Base-by-base conservation (phyloP, 75 land plant species). In the Cryptomeria japonica region DNA sequence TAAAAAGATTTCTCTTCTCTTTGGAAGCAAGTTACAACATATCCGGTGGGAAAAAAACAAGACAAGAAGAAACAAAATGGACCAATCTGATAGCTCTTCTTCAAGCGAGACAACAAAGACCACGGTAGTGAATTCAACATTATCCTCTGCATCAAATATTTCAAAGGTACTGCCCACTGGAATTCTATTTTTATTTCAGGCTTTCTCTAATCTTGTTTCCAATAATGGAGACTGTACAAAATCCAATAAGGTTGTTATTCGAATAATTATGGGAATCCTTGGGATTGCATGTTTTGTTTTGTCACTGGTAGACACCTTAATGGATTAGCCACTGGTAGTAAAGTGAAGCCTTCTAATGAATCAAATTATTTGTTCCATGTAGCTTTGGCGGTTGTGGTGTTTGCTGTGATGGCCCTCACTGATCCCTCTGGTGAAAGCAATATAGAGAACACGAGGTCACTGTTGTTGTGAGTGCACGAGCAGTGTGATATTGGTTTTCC, bases 361-460 rank as follows among this genome's bases (percentile, higher is more conserved):
- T 72, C 75, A 12, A 5, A 72, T 11, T 72, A 72, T 72, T 44
- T 44, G 5, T 44, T 44, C 5, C 46, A 44, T 44, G 46, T 5
- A 44, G 6, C 5, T 44, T 44, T 44, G 46, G 46, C 46, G 46
- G 46, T 44, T 44, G 46, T 44, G 4, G 73, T 70, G 31, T 44
- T 44, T 44, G 46, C 5, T 44, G 46, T 44, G 46, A 44, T 44
- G 46, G 19, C 82, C 15, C 36, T 89, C 90, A 79, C 80, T 76
- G 31, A 44, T 44, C 46, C 46, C 46, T 44, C 46, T 44, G 46
- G 6, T 44, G 46, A 44, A 5, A 44, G 46, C 46, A 44, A 44
- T 44, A 44, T 44, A 44, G 5, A 44, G 2, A 44, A 44, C 5
- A 44, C 5, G 0, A 44, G 46, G 46, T 5, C 46, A 3, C 46